These are phyloP conservation scores for Cronartium ribicola DNA, from an alignment of 1,284 basidiomycete species.

Conservation along the genomic window DNA sequence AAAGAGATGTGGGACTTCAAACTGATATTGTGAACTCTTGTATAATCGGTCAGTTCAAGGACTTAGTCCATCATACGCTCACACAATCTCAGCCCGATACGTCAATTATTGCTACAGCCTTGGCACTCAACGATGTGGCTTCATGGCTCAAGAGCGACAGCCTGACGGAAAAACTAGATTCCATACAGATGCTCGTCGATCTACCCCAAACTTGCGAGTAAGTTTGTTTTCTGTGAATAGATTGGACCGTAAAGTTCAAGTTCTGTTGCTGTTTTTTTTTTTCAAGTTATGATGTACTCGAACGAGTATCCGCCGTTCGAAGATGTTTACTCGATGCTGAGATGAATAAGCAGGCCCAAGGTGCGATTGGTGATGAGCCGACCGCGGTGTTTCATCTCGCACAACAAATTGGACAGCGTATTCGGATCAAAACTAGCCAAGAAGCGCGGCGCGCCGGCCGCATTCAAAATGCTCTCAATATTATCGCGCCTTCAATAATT, in stretches of 20 bases:
- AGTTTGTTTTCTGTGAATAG: constrained; percentile 49
- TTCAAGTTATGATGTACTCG: constrained; percentile 69
- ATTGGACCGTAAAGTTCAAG: constrained; percentile 40
- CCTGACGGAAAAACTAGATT: constrained; percentile 2
- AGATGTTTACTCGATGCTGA: constrained; percentile 71
- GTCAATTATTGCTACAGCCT: constrained; percentile 43
- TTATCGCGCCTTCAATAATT: constrained; percentile 68
- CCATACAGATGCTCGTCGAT: constrained; percentile 41
- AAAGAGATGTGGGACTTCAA: constrained; percentile 60
- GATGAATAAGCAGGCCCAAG: constrained; percentile 62
- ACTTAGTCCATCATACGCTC: constrained; percentile 62
- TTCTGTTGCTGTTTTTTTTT: constrained; percentile 16
- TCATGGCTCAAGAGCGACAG: constrained; percentile 12
- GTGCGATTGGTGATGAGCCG: constrained; percentile 66
- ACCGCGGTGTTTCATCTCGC: constrained; percentile 60
- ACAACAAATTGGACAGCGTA: constrained; percentile 63
- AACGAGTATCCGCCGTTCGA: constrained; percentile 74
- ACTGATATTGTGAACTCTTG: constrained; percentile 58
- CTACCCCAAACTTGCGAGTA: constrained; percentile 65
- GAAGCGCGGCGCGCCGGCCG: constrained; percentile 68
- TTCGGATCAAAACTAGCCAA: constrained; percentile 68
- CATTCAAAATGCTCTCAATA: constrained; percentile 78
- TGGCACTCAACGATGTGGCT: constrained; percentile 22
- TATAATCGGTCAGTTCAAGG: constrained; percentile 62
- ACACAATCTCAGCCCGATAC: constrained; percentile 44